These are phyloP conservation scores for Micractinium conductrix DNA, from an alignment of 139 green algal species.

Conservation along the genomic window DNA sequence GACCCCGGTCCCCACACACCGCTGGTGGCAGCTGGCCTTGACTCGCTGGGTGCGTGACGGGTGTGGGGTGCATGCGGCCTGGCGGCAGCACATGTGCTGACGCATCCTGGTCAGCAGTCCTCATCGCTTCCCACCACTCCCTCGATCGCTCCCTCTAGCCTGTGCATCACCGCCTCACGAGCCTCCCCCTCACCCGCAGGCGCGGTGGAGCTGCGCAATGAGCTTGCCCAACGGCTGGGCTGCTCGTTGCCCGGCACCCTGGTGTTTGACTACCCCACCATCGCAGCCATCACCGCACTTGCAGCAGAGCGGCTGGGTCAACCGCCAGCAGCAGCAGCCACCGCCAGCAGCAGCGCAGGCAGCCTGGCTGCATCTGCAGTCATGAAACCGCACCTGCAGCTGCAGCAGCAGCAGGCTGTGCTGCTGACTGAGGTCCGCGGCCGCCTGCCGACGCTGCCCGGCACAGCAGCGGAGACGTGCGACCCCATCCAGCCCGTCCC, in stretches of 20 bases:
- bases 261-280: constrained; percentile 74
- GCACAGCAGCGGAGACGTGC: neutral
- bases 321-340: neutral
- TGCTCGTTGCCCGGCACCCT: constrained; percentile 47
- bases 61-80: neutral
- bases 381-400: too few species aligned
- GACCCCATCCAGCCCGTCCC: constrained; percentile 55
- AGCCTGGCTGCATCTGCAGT: neutral
- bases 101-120: neutral
- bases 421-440: neutral
- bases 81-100: neutral
- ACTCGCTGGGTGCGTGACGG: constrained; percentile 68
- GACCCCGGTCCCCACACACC: neutral
- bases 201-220: constrained; percentile 51
- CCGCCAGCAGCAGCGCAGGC: neutral
- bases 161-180: neutral
- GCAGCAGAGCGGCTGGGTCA: neutral
- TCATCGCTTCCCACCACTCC: too few species aligned
- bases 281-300: constrained; percentile 40
- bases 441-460: neutral
- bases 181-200: neutral
- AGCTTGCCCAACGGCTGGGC: constrained; percentile 29
- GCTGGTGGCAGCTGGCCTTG: constrained; percentile 54
- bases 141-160: too few species aligned
- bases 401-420: neutral